Evolutionary conservation across 176 grass and related monocot species (phyloP), one percentile per base, ranked within the genome.

Genomic region (Musa troglodytarum): DNA sequence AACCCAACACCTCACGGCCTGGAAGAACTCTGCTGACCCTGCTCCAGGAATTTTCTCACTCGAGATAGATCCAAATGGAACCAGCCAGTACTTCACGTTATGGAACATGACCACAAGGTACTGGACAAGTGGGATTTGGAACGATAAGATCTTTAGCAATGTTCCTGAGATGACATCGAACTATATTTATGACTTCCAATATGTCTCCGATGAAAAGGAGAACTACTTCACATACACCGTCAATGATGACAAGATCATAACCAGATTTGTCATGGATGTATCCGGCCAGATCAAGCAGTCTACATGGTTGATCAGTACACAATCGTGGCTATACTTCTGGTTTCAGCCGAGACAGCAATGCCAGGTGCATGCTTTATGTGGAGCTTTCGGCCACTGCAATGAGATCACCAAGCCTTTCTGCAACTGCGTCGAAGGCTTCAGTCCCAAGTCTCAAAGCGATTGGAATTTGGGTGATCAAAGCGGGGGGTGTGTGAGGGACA

Each of bases 91-190:
- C 55, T 65, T 87, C 63, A 21, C 72, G 0, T 6, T 7, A 5
- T 88, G 81, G 86, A 86, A 87, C 82, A 17, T 9, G 43, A 75
- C 82, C 17, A 28, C 2, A 50, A 15, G 0, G 0, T 91, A 71
- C 64, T 91, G 88, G 88, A 63, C 2, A 9, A 91, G 72, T 1
- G 85, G 88, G 7, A 49, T 53, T 15, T 91, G 88, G 88, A 81
- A 73, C 1, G 76, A 73, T 1, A 11, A 53, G 21, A 71, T 66
- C 52, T 91, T 87, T 17, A 15, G 61, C 28, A 49, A 17, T 0
- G 1, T 90, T 28, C 88, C 82, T 11, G 88, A 85, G 85, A 85
- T 87, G 88, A 77, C 14, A 13, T 23, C 78, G n/a, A 70, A 84
- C 68, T 77, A 79, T 71, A 83, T 74, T 21, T 82, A 84, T 75